Evolutionary conservation across 1,284 basidiomycete species (phyloP).

Genomic region (Paramarasmius palmivorus): DNA sequence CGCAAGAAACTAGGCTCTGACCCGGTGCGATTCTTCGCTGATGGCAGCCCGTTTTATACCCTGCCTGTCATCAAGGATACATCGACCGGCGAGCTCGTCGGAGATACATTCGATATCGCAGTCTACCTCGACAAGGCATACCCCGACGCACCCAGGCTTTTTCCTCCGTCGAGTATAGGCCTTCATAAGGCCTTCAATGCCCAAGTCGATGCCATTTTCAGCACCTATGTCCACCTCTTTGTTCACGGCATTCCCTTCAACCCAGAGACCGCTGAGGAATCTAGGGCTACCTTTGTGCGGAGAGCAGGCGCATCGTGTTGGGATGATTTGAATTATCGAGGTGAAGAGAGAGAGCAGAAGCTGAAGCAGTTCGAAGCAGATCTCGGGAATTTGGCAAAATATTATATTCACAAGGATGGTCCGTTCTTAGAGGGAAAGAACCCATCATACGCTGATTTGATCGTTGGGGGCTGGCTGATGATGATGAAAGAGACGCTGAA

Average conservation of each 20-base stretch:
- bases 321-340: background rate
- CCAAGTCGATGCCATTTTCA: slow-evolving; percentile 6
- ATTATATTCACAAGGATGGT: background rate
- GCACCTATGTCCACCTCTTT: slow-evolving; percentile 4
- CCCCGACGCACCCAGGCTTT: slow-evolving; percentile 11
- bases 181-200: slow-evolving; percentile 6
- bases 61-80: slow-evolving; percentile 24
- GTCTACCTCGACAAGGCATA: slow-evolving; percentile 23
- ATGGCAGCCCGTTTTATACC: slow-evolving; percentile 21
- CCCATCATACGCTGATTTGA: slow-evolving; percentile 2
- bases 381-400: background rate
- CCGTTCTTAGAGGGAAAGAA: slow-evolving; percentile 2
- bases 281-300: slow-evolving; percentile 9
- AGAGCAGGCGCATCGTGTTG: slow-evolving; percentile 6
- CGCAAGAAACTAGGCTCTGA: slow-evolving; percentile 14
- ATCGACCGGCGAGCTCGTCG: slow-evolving; percentile 16
- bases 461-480: slow-evolving; percentile 1
- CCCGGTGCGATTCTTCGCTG: slow-evolving; percentile 7
- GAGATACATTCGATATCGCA: slow-evolving; percentile 22
- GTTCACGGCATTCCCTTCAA: slow-evolving; percentile 2
- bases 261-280: slow-evolving; percentile 10
- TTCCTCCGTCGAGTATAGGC: slow-evolving; percentile 14
- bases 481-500: background rate
- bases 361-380: background rate
- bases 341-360: background rate